A percentile compares a stretch with the other conserved stretches of the same genome.
These are phyloP conservation scores for Paramecium sexaurelia DNA, from an alignment of 73 alveolate genomes.

Conservation along the genomic window DNA sequence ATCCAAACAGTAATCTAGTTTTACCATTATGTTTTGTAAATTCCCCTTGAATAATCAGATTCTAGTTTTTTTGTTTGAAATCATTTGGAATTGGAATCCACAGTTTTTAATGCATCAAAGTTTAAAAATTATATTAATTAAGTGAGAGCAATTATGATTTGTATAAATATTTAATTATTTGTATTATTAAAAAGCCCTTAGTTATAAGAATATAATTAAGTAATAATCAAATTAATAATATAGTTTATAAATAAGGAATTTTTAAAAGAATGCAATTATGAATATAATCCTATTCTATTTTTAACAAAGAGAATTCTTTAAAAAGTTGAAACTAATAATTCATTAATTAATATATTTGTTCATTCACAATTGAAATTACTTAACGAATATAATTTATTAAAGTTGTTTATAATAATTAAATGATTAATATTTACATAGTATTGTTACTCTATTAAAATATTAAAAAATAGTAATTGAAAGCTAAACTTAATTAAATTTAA, in stretches of 20 bases:
- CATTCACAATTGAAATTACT: too few species aligned
- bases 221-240: not conserved
- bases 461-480: too few species aligned
- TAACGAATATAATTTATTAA: too few species aligned
- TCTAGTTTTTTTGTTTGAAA: not conserved
- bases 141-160: not conserved
- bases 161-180: not conserved
- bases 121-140: not conserved
- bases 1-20: not conserved
- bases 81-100: slow-evolving; percentile 43
- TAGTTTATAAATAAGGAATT: not conserved
- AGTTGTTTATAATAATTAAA: too few species aligned
- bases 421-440: too few species aligned
- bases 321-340: too few species aligned
- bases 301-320: too few species aligned
- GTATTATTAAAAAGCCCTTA: not conserved
- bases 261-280: too few species aligned
- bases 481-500: too few species aligned
- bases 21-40: slow-evolving; percentile 10
- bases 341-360: too few species aligned
- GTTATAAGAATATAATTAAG: not conserved
- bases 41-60: not conserved
- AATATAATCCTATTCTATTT: too few species aligned
- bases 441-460: too few species aligned
- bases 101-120: slow-evolving; percentile 40